Percentiles rank a stretch among this genome's conserved stretches.
These are phyloP conservation scores for Exophiala calicioides DNA, from an alignment of 2,329 filamentous ascomycete species.

Conservation along the genomic window DNA sequence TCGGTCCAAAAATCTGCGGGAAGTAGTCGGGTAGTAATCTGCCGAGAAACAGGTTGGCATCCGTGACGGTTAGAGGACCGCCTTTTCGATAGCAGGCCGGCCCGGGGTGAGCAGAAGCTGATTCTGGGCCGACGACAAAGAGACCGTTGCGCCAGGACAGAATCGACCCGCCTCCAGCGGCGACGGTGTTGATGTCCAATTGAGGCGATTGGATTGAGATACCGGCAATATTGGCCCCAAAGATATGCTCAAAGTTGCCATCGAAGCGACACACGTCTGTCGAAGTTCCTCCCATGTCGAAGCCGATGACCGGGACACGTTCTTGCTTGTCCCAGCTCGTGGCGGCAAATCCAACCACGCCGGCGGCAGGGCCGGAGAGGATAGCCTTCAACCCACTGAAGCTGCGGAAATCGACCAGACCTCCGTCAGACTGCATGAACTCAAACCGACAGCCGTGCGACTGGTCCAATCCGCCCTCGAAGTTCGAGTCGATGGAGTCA, in stretches of 20 bases:
- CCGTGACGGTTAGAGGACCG: slow-evolving; percentile 87
- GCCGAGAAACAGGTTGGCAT: slow-evolving; percentile 84
- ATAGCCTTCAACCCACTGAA: slow-evolving; percentile 82
- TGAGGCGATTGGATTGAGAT: slow-evolving; percentile 83
- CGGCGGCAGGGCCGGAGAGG: slow-evolving; percentile 85
- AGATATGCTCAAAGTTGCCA: slow-evolving; percentile 80
- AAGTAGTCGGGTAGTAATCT: slow-evolving; percentile 72
- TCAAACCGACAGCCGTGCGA: slow-evolving; percentile 78
- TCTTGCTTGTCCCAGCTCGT: slow-evolving; percentile 78
- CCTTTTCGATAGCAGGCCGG: slow-evolving; percentile 90
- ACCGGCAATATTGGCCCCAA: slow-evolving; percentile 81
- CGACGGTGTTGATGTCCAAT: slow-evolving; percentile 70
- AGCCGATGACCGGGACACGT: slow-evolving; percentile 77
- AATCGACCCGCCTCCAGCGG: slow-evolving; percentile 61
- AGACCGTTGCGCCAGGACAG: slow-evolving; percentile 82
- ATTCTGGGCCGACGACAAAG: slow-evolving; percentile 88
- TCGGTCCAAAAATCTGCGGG: slow-evolving; percentile 85
- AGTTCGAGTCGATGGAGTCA: slow-evolving; percentile 32
- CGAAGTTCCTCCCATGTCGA: slow-evolving; percentile 85
- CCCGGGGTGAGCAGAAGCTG: slow-evolving; percentile 83
- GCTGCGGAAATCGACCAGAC: slow-evolving; percentile 50
- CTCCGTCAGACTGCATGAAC: slow-evolving; percentile 89
- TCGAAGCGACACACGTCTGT: slow-evolving; percentile 82
- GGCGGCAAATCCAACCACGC: slow-evolving; percentile 62
- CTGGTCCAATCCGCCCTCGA: slow-evolving; percentile 66